Evolutionary conservation across 306 rosid genomes (phyloP).

Genomic region (Prunus mume): DNA sequence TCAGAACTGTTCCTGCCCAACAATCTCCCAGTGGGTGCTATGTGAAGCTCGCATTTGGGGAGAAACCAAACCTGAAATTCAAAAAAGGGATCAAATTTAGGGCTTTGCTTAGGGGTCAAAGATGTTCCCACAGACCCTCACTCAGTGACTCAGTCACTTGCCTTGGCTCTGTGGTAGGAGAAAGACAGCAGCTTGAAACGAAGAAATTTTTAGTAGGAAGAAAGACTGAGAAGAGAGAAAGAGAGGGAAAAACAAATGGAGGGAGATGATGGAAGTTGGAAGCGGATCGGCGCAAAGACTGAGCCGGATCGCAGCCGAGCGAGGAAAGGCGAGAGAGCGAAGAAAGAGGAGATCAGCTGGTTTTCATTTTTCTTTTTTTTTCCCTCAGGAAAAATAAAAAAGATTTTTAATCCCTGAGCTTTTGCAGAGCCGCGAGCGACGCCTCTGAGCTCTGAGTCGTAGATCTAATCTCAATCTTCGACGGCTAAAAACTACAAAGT

Average conservation of each 20-base stretch:
- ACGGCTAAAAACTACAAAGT: neutral
- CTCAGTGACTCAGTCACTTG: neutral
- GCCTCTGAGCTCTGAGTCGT: conserved; percentile 13
- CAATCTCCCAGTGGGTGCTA: neutral
- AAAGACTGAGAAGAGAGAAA: neutral
- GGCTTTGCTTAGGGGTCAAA: neutral
- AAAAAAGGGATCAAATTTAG: conserved; percentile 7
- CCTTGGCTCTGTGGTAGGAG: neutral
- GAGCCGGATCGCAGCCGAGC: conserved; percentile 56
- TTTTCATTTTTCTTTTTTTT: no score
- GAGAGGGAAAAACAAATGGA: conserved; percentile 5
- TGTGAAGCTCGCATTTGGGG: neutral
- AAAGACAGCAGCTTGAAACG: neutral
- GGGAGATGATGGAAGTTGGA: conserved; percentile 21
- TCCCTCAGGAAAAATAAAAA: no score
- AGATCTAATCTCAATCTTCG: conserved; percentile 10
- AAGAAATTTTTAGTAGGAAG: neutral
- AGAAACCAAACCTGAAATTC: conserved; percentile 18
- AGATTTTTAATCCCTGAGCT: neutral
- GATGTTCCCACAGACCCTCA: neutral
- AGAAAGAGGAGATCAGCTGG: conserved; percentile 9
- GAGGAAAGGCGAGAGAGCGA: conserved; percentile 20
- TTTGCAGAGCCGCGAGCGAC: conserved; percentile 58
- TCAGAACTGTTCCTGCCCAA: conserved; percentile 39
- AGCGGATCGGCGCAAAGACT: conserved; percentile 30